Evolutionary conservation across 2,329 filamentous ascomycete genomes (phyloP).

Genomic region (Xylariales sp.): DNA sequence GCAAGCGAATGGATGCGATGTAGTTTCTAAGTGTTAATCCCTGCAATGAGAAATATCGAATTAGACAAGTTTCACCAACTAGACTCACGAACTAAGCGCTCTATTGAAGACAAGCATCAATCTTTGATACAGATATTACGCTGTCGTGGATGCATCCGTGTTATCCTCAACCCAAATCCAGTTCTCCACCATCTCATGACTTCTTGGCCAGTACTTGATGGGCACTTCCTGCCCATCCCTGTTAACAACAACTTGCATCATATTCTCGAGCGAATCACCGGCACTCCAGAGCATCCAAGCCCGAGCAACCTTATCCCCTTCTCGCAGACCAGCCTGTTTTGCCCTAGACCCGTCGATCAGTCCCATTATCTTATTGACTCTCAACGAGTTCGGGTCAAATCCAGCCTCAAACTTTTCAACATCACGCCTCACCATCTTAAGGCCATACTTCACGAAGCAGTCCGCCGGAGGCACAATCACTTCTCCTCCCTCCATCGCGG

Average conservation of each 20-base stretch:
- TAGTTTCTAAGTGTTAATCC: no score
- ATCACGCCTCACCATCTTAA: slow-evolving; percentile 2
- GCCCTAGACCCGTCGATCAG: background rate
- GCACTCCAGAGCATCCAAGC: slow-evolving; percentile 6
- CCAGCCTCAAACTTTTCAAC: slow-evolving; percentile 1
- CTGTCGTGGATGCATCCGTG: no score
- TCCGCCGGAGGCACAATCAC: background rate
- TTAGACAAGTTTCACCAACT: no score
- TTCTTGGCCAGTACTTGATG: slow-evolving; percentile 2
- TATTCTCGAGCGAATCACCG: background rate
- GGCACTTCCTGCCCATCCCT: background rate
- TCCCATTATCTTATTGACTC: background rate
- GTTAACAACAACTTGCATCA: slow-evolving; percentile 1
- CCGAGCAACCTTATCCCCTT: background rate
- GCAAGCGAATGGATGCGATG: no score
- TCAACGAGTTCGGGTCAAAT: background rate
- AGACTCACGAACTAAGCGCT: no score
- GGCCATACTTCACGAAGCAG: slow-evolving; percentile 3
- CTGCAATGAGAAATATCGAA: no score
- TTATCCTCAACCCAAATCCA: slow-evolving; percentile 1
- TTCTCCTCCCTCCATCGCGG: background rate
- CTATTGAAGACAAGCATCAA: no score
- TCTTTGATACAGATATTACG: no score
- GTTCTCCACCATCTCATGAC: slow-evolving; percentile 1
- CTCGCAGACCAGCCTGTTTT: background rate